These are phyloP conservation scores for Lachancea lanzarotensis DNA, from an alignment of 805 yeast genomes.

Conservation along the genomic window DNA sequence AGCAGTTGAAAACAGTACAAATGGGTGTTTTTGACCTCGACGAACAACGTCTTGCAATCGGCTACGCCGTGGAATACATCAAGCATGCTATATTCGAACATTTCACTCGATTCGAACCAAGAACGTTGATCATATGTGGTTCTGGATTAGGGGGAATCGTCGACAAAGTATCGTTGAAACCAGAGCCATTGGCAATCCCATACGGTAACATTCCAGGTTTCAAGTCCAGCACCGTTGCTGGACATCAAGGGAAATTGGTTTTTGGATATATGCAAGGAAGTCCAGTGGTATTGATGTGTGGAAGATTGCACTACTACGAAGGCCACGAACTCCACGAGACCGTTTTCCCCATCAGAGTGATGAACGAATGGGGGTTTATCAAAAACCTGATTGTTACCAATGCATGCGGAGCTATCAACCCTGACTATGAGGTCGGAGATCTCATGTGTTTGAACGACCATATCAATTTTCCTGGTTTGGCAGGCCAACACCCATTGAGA, in stretches of 20 bases:
- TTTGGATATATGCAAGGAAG: constrained; percentile 69
- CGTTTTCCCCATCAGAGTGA: constrained; percentile 77
- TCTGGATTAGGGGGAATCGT: constrained; percentile 90
- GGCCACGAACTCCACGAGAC: constrained; percentile 81
- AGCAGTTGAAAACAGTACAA: neutral
- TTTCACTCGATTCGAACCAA: constrained; percentile 37
- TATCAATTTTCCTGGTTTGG: constrained; percentile 82
- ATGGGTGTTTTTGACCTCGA: constrained; percentile 14
- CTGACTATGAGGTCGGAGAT: constrained; percentile 69
- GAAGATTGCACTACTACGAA: constrained; percentile 87
- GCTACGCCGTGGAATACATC: constrained; percentile 14
- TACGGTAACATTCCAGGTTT: constrained; percentile 77
- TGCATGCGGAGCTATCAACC: constrained; percentile 89
- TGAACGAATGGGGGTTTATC: constrained; percentile 52
- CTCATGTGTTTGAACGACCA: constrained; percentile 88
- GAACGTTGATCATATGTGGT: constrained; percentile 81
- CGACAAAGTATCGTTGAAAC: constrained; percentile 33
- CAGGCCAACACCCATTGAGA: constrained; percentile 79
- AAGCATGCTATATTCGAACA: constrained; percentile 12
- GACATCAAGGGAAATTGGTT: constrained; percentile 78
- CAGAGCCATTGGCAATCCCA: constrained; percentile 44
- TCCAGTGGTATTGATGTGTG: constrained; percentile 90
- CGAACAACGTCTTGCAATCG: constrained; percentile 16
- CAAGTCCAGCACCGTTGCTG: constrained; percentile 74
- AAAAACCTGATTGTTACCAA: constrained; percentile 73